Percentiles rank a stretch among this genome's conserved stretches.
Conservation (phyloP, 2,329 filamentous ascomycete species). For the Microsporum canis region DNA sequence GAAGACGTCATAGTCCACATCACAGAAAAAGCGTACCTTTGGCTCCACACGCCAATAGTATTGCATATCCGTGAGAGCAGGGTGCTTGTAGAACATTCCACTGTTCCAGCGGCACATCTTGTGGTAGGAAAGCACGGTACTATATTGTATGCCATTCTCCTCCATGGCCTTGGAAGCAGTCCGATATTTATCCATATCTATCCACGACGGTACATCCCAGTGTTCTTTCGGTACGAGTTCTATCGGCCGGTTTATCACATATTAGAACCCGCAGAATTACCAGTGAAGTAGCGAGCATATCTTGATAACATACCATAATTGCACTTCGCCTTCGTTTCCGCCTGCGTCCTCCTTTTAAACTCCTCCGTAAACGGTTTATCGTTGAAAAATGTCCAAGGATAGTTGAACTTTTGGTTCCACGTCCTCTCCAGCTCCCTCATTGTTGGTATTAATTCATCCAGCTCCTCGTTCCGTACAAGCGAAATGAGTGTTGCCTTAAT, state of each 20-base stretch:
- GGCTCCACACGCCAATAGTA: constrained; percentile 99
- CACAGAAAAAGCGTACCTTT: constrained; percentile 98
- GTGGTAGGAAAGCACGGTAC: constrained; percentile 79
- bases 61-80: constrained; percentile 65
- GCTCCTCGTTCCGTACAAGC: constrained; percentile 83
- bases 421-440: constrained; percentile 89
- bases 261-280: constrained; percentile 18
- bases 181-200: constrained; percentile 72
- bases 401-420: constrained; percentile 99
- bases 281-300: background rate
- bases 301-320: constrained; percentile 54
- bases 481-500: constrained; percentile 90
- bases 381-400: constrained; percentile 99
- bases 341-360: constrained; percentile 73
- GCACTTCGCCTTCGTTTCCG: constrained; percentile 77
- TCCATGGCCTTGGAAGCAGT: constrained; percentile 75
- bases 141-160: constrained; percentile 83
- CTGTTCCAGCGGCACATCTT: constrained; percentile 99
- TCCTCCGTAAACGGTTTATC: constrained; percentile 86
- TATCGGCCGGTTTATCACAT: constrained; percentile 27
- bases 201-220: constrained; percentile 87
- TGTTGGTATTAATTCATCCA: constrained; percentile 69
- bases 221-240: constrained; percentile 89
- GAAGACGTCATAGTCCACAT: constrained; percentile 97
- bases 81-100: constrained; percentile 94